A percentile compares a stretch with the other conserved stretches of the same genome.
phyloP scores from a whole-genome alignment of 148 eudicot genomes.

The Bassia scoparia region DNA sequence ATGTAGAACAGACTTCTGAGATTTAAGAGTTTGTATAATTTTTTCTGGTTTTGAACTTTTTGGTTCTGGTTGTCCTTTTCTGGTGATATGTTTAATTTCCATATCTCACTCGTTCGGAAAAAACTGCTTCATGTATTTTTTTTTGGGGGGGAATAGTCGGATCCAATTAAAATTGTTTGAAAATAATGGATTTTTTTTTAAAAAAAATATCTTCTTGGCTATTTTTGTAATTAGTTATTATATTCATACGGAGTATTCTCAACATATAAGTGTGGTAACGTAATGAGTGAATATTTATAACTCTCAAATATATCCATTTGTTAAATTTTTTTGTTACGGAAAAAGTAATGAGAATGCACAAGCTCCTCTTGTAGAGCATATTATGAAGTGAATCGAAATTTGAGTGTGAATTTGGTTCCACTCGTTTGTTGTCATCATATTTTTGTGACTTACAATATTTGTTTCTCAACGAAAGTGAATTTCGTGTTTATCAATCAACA shows the following conservation, averaged over 20 bases:
- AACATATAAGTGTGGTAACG: too few relatives aligned
- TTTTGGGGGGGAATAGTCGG: too few relatives aligned
- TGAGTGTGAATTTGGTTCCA: too few relatives aligned
- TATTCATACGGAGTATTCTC: too few relatives aligned
- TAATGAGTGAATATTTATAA: too few relatives aligned
- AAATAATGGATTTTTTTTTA: neutral
- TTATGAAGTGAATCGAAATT: neutral
- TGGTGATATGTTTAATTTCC: neutral
- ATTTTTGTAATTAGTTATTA: too few relatives aligned
- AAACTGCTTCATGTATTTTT: neutral
- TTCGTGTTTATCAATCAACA: neutral
- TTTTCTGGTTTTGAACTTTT: neutral
- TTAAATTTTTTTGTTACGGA: too few relatives aligned
- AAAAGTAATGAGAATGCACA: too few relatives aligned
- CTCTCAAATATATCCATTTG: too few relatives aligned
- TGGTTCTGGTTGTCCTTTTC: neutral
- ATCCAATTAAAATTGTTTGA: neutral
- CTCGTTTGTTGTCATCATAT: too few relatives aligned
- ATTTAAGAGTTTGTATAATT: constrained; percentile 9
- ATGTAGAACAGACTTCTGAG: constrained; percentile 8
- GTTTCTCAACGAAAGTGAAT: neutral
- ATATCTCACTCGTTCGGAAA: neutral
- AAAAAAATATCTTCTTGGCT: too few relatives aligned
- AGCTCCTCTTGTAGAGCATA: neutral
- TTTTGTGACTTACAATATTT: too few relatives aligned